These are phyloP conservation scores for Pleurotus eryngii DNA, from an alignment of 768 basidiomycete species.

Conservation along the genomic window DNA sequence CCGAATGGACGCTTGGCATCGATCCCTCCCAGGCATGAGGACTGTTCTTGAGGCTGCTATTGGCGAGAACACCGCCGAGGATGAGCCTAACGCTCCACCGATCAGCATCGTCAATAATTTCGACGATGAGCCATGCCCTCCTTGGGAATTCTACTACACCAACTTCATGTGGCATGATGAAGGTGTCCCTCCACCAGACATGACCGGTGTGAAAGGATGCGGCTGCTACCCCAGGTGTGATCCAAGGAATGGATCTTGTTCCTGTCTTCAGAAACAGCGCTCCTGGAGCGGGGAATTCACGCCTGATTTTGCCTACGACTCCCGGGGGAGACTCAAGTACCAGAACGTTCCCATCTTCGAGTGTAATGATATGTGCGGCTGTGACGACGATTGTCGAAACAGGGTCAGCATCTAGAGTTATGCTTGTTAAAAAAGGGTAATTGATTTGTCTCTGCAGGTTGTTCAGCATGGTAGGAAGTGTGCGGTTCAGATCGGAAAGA, in stretches of 20 bases:
- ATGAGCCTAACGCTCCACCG: conserved; percentile 67
- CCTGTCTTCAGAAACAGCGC: conserved; percentile 61
- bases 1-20: conserved; percentile 36
- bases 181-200: conserved; percentile 64
- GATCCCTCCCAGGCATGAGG: conserved; percentile 41
- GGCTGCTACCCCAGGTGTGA: conserved; percentile 74
- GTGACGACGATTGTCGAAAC: conserved; percentile 79
- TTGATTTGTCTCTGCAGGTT: conserved; percentile 44
- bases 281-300: conserved; percentile 30
- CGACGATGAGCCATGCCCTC: conserved; percentile 67
- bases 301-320: conserved; percentile 68
- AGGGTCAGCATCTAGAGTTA: conserved; percentile 46
- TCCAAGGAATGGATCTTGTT: conserved; percentile 69
- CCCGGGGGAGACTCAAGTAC: conserved; percentile 48
- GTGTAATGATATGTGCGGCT: conserved; percentile 80
- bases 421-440: neutral
- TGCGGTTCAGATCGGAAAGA: conserved; percentile 64
- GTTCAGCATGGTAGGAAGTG: conserved; percentile 76
- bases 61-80: conserved; percentile 54
- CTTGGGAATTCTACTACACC: conserved; percentile 86
- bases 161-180: conserved; percentile 77
- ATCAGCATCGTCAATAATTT: conserved; percentile 69
- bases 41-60: conserved; percentile 65
- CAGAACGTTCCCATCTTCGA: conserved; percentile 72
- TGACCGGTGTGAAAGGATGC: conserved; percentile 59